Evolutionary conservation across 2,329 filamentous ascomycete species (phyloP), one percentile per base, ranked within the genome.

Genomic region (Phialocephala subalpina): DNA sequence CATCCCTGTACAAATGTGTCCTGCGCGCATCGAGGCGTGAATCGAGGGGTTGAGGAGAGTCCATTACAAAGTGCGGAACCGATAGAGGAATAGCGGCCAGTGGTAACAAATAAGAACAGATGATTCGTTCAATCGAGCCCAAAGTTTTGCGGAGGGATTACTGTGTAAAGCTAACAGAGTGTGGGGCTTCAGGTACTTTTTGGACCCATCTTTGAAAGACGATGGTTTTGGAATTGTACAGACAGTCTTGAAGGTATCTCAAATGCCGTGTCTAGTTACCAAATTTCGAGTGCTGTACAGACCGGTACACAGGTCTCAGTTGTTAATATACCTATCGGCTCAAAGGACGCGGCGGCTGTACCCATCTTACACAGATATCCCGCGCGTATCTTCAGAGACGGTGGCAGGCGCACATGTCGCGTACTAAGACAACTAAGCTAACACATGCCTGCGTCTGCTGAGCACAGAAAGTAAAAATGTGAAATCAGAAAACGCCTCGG

Each of bases 261-360:
- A 53, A 53, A 29, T 53, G 49, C 49, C 49, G 49, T 53, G 49
- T 29, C 12, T 33, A 14, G 25, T 53, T 53, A 53, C 25, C 49
- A 53, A 53, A 33, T 7, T 29, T 29, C 49, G 12, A 29, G 49
- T 14, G 27, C 49, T 14, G 49, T 53, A 53, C 49, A 53, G 12
- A 29, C 22, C 14, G 49, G 25, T 27, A 53, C 25, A 53, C 49
- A 29, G 47, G 49, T 53, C 49, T 53, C 25, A 33, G 9, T 33
- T 33, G 29, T 33, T 27, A 20, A 18, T 11, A 11, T 18, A 53
- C 3, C 12, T 16, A 33, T 53, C 59, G 59, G 59, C 47, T 61
- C 27, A 61, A 61, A 53, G 59, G 59, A 53, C 49, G 12, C 18
- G 49, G 27, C 49, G 49, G 22, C 25, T 27, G 47, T 61, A 42